phyloP scores from a whole-genome alignment of 495 filamentous ascomycete species.

The Daldinia decipiens region DNA sequence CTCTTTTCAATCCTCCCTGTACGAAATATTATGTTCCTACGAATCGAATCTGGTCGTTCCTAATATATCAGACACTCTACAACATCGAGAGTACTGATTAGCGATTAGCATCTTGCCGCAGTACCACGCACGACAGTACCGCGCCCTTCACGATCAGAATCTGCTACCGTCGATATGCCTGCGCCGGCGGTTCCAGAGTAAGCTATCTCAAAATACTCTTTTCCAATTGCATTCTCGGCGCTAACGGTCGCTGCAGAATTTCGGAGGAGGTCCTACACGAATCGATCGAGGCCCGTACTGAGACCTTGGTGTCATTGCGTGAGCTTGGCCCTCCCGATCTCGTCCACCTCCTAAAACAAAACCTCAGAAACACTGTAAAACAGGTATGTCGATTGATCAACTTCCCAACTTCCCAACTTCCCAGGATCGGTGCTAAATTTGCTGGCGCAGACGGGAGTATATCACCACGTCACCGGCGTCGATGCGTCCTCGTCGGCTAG shows the following conservation, averaged over 20 bases:
- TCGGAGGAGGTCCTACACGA: constrained; percentile 90
- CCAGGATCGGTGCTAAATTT: constrained; percentile 33
- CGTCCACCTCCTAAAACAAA: constrained; percentile 92
- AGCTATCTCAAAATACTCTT: constrained; percentile 44
- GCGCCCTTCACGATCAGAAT: constrained; percentile 11
- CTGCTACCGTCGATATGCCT: constrained; percentile 70
- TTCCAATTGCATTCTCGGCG: constrained; percentile 1
- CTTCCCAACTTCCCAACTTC: background rate
- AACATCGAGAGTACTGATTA: background rate
- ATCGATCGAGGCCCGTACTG: constrained; percentile 88
- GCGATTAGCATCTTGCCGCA: background rate
- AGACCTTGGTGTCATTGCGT: constrained; percentile 81
- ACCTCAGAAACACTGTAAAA: constrained; percentile 69
- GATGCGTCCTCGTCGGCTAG: constrained; percentile 98
- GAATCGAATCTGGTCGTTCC: constrained; percentile 16
- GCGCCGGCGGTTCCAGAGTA: constrained; percentile 91
- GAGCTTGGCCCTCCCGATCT: constrained; percentile 96
- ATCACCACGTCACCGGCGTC: constrained; percentile 97
- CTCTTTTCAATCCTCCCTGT: constrained; percentile 18
- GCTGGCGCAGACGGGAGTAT: constrained; percentile 77
- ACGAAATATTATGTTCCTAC: constrained; percentile 19
- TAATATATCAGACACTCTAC: constrained; percentile 8
- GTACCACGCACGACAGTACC: no score
- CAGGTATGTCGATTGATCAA: constrained; percentile 60
- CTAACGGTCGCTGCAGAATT: constrained; percentile 67